Evolutionary conservation across 2,329 filamentous ascomycete species (phyloP), one percentile per base, ranked within the genome.

Genomic region (Aspergillus awamori): DNA sequence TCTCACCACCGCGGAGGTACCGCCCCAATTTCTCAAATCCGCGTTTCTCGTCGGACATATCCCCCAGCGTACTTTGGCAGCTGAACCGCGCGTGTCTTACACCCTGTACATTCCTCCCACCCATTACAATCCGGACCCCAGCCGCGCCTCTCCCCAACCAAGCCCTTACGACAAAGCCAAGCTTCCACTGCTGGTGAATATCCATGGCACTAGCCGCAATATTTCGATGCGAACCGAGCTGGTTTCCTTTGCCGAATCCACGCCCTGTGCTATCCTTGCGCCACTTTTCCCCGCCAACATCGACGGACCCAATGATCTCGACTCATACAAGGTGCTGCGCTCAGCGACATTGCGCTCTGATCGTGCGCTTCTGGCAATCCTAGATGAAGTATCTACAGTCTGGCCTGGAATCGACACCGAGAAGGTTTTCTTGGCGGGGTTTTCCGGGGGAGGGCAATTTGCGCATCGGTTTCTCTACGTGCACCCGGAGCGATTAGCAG

Each of bases 391-490:
- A 4, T 15, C 47, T 2, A n/a, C 26, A n/a, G 26, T 51, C 28
- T 51, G 47, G 47, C 47, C 47, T 8, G 47, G 47, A 6, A 33
- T 51, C 10, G n/a, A 51, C 28, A 51, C 47, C 4, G 26, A 17
- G 6, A 30, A 33, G 26, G 17, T 51, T 15, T 51, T 17, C 4
- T 5, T 51, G n/a, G 17, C 17, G 47, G 47, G 47, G 3, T 51
- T 51, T 13, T 51, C 47, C 8, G 47, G 26, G 3, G 47, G 47
- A 6, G 47, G 47, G 8, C 47, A 51, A 51, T 51, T 51, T 28
- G 47, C 26, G 15, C 47, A 51, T 20, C 47, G 47, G 15, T 51
- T 51, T 30, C n/a, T 51, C 15, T 51, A 51, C n/a, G n/a, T 51
- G 2, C 26, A 51, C 15, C 47, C 47, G 3, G 26, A 51, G 26